Conservation (phyloP, 306 rosid genomes). For the Trifolium subterraneum region DNA sequence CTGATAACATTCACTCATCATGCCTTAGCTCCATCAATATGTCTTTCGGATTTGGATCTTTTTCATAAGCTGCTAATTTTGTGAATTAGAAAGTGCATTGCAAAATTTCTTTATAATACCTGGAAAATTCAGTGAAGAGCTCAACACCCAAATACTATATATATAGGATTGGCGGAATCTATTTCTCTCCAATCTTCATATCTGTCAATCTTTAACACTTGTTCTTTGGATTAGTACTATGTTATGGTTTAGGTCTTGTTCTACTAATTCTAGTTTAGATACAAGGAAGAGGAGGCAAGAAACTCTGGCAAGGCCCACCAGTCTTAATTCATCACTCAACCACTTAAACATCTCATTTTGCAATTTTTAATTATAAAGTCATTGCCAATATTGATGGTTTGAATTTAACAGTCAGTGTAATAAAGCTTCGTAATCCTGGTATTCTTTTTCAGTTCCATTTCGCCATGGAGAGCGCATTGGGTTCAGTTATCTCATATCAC, state of each 20-base stretch:
- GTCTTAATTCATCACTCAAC: slow-evolving; percentile 20
- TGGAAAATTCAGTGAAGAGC: slow-evolving; percentile 8
- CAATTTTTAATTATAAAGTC: slow-evolving; percentile 25
- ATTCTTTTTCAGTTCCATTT: slow-evolving; percentile 81
- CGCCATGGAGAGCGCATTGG: slow-evolving; percentile 98
- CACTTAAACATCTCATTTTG: slow-evolving; percentile 17
- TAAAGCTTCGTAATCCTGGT: slow-evolving; percentile 64
- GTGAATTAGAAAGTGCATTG: slow-evolving; percentile 31
- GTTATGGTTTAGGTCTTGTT: slow-evolving; percentile 19
- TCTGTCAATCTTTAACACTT: slow-evolving; percentile 13
- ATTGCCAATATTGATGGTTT: slow-evolving; percentile 14
- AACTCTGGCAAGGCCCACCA: slow-evolving; percentile 1
- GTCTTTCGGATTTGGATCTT: slow-evolving; percentile 10
- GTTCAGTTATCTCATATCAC: slow-evolving; percentile 88
- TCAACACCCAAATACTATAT: slow-evolving; percentile 11
- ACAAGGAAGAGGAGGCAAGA: neutral
- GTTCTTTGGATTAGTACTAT: neutral
- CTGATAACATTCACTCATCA: neutral
- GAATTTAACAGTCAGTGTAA: slow-evolving; percentile 44
- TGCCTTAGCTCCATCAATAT: neutral
- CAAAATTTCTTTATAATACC: neutral
- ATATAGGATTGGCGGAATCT: neutral
- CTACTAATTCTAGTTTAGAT: slow-evolving; percentile 16
- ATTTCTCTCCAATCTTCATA: slow-evolving; percentile 10
- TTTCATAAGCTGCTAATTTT: slow-evolving; percentile 18